Conservation (phyloP, 2,329 filamentous ascomycete genomes). For the Hypoxylon rubiginosum region DNA sequence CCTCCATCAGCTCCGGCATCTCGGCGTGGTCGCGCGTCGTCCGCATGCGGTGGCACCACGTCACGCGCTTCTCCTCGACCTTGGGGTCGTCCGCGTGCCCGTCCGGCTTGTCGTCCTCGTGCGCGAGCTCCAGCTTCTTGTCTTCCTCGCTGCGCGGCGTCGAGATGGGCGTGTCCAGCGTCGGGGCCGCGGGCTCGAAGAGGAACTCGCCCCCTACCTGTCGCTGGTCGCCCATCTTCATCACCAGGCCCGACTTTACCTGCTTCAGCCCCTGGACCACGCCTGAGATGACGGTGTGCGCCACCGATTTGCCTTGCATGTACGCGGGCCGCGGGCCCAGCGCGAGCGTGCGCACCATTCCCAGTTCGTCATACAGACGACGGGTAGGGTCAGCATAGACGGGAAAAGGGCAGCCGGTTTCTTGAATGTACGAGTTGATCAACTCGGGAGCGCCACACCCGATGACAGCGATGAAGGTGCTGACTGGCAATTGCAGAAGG, state of each 20-base stretch:
- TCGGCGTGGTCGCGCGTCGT: slow-evolving; percentile 84
- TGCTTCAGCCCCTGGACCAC: slow-evolving; percentile 72
- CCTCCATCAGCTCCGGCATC: slow-evolving; percentile 73
- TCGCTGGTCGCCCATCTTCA: slow-evolving; percentile 74
- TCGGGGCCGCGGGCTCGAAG: slow-evolving; percentile 68
- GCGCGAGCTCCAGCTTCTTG: slow-evolving; percentile 23
- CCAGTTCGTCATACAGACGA: slow-evolving; percentile 74
- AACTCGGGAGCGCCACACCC: slow-evolving; percentile 79
- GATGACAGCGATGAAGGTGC: slow-evolving; percentile 76
- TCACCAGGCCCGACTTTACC: slow-evolving; percentile 68
- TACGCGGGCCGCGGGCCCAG: slow-evolving; percentile 74
- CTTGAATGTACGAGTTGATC: slow-evolving; percentile 74
- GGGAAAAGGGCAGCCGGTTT: slow-evolving; percentile 77
- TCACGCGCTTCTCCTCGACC: slow-evolving; percentile 70
- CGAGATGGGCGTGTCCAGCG: slow-evolving; percentile 60
- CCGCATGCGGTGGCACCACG: slow-evolving; percentile 87
- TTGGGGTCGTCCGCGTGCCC: slow-evolving; percentile 21
- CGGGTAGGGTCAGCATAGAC: slow-evolving; percentile 81
- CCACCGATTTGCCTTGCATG: slow-evolving; percentile 65
- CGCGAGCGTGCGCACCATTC: slow-evolving; percentile 75
- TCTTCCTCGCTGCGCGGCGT: slow-evolving; percentile 53
- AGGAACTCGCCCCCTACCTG: slow-evolving; percentile 85
- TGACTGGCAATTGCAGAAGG: slow-evolving; percentile 65
- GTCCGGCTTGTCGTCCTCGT: slow-evolving; percentile 27
- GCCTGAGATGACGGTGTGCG: slow-evolving; percentile 64